Evolutionary conservation across 805 yeast genomes (phyloP), one percentile per base, ranked within the genome.

Genomic region (Isabelozyma gotoi): DNA sequence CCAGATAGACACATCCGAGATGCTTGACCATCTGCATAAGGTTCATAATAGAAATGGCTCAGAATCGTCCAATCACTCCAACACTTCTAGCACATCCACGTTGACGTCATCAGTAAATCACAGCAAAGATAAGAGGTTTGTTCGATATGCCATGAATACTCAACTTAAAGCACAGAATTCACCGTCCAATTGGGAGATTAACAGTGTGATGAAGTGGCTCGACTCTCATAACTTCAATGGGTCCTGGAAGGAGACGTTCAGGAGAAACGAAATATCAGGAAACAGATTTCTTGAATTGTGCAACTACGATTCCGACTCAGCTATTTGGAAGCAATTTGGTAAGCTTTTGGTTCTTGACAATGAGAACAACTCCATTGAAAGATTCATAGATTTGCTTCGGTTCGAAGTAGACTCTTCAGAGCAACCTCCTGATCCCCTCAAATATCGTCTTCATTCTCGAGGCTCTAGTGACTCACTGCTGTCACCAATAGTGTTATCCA

Each of bases 241-340:
- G 3, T 69, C 83, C 11, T 90, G 97, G 97, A 68, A 77, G n/a
- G 77, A 71, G 4, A 76, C 82, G 14, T 85, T 90, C 61, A 66
- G 67, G 33, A 71, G 72, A 35, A 73, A 80, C 47, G 78, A 79
- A 39, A 68, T 90, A 2, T 67, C 73, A 7, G 89, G 90, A 0
- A 76, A 79, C 37, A 67, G 76, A 19, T 89, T 90, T 53, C 61
- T 89, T 18, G 81, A 78, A 39, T 67, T 90, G 51, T 76, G 81
- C 39, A 87, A 83, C 35, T 85, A 85, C 58, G 88, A 83, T 36
- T 75, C 52, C 7, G 57, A 62, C 27, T 67, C 73, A 4, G 50
- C 59, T 27, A 63, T 80, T 20, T 76, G 88, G 69, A 67, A 69
- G 60, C 71, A 73, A 53, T 56, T 69, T 48, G 48, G 69, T 50